Base-by-base conservation (phyloP, 139 green algal species). In the Coccomyxa sp. region DNA sequence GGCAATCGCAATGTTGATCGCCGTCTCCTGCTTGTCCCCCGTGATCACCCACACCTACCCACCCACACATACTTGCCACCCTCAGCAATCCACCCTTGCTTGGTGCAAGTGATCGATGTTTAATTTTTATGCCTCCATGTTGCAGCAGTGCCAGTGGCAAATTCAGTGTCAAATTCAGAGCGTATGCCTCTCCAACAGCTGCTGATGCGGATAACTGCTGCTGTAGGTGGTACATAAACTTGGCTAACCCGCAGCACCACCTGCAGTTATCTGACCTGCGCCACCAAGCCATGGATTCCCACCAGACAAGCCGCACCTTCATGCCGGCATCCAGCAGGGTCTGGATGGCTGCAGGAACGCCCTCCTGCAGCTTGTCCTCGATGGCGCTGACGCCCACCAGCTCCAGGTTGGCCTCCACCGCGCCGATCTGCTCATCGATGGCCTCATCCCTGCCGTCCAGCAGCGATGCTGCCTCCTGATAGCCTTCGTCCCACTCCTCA, bases 311-410 rank as follows among this genome's bases (percentile, higher is more conserved):
- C 15, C 17, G 32, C 57, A 98, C 91, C 78, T 93, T 93, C 80
- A 99, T 98, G 86, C 93, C 93, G 0, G 93, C 97, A 23, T 92
- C 74, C 38, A 93, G 89, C 83, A 99, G 88, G 58, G 91, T 91
- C 80, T 92, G 89, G 82, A 99, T 99, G 84, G 91, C 94, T 63
- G 91, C 79, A 18, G 97, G 97, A 82, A 99, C 97, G 17, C 97
- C 97, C 45, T 97, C 94, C 89, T 97, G 94, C 83, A 99, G 94
- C 92, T 99, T 99, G 90, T 99, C 97, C 90, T 99, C 97, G 79
- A 99, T 99, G 67, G 97, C 97, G 23, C 96, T 99, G 76, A 95
- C 94, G 45, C 96, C 96, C 80, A 98, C 89, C 28, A 98, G 90
- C 84, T 96, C 91, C 81, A 98, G 89, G 67, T 95, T 87, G 13